Evolutionary conservation across 257 asterid species (phyloP).

Genomic region (Solanum tacnaense): DNA sequence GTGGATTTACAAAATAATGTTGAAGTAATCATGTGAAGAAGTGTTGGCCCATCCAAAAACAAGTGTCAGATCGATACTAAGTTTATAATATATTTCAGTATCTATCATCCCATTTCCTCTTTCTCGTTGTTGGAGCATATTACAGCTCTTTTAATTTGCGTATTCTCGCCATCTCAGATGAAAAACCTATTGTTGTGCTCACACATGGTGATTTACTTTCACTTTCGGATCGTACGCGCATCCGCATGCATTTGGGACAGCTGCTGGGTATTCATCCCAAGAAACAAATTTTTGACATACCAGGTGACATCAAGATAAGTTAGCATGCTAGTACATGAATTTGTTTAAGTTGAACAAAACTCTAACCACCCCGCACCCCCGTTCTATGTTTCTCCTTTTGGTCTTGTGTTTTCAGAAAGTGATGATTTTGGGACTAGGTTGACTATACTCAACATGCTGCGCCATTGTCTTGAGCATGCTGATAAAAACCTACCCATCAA

Average conservation of each 20-base stretch:
- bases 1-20: not conserved
- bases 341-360: not conserved
- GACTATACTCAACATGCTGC: constrained; percentile 41
- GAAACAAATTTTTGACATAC: constrained; percentile 65
- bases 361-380: not conserved
- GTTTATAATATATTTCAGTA: not conserved
- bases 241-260: constrained; percentile 53
- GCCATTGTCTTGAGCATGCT: constrained; percentile 59
- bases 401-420: constrained; percentile 31
- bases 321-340: not conserved
- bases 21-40: not conserved
- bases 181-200: constrained; percentile 75
- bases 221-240: constrained; percentile 41
- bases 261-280: constrained; percentile 68
- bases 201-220: constrained; percentile 84
- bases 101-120: not conserved
- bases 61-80: not conserved
- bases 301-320: constrained; percentile 30
- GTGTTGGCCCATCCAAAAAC: not conserved
- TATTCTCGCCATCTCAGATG: constrained; percentile 35
- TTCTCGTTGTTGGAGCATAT: not conserved
- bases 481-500: constrained; percentile 48
- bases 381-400: not conserved
- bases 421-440: constrained; percentile 32
- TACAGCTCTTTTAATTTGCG: not conserved